These are phyloP conservation scores for Heterobasidion irregulare DNA, from an alignment of 1,284 basidiomycete species.

Conservation along the genomic window DNA sequence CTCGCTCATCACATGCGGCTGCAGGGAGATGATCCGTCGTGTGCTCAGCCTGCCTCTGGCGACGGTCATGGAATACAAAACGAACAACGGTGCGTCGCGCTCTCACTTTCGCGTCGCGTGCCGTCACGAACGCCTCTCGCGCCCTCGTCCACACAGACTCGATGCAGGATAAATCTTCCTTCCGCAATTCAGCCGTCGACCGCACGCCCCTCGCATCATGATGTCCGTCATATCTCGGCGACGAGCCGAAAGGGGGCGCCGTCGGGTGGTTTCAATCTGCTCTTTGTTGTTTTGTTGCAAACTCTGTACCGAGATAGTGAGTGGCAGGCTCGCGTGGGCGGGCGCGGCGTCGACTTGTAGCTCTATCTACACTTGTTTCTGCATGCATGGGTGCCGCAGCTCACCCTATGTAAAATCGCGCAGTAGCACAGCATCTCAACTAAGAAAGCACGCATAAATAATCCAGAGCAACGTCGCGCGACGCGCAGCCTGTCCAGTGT, in stretches of 20 bases:
- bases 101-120: neutral
- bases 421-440: neutral
- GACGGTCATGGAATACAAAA: conserved; percentile 80
- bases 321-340: neutral
- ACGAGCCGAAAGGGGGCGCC: neutral
- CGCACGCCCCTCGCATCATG: conserved; percentile 12
- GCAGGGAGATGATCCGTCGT: conserved; percentile 60
- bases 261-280: neutral
- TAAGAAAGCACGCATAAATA: too few species aligned
- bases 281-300: neutral
- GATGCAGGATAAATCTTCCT: conserved; percentile 77
- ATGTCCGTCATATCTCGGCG: neutral
- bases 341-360: neutral
- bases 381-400: too few species aligned
- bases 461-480: too few species aligned
- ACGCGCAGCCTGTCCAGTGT: too few species aligned
- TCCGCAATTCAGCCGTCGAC: conserved; percentile 35
- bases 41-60: conserved; percentile 61
- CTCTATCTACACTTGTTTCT: neutral
- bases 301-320: neutral
- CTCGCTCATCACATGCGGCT: neutral
- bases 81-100: conserved; percentile 59
- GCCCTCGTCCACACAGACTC: conserved; percentile 43
- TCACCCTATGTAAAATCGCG: neutral
- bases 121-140: neutral